These are phyloP conservation scores for Aphanomyces cochlioides DNA, from an alignment of 352 stramenopile genomes.

Conservation along the genomic window DNA sequence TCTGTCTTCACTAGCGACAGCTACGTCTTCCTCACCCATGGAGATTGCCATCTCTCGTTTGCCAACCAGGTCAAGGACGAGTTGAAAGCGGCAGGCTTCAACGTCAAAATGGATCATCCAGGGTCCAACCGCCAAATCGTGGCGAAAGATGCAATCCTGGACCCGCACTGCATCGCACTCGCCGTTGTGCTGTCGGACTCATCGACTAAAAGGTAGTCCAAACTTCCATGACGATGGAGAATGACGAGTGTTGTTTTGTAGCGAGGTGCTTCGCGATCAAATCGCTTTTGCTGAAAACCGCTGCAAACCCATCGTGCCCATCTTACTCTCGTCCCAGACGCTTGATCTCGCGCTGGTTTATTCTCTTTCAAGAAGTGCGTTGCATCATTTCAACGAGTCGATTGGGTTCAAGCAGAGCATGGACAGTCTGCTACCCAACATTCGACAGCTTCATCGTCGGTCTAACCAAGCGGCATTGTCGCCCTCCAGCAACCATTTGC, in stretches of 20 bases:
- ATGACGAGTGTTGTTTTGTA: neutral
- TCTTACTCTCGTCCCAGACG: constrained; percentile 68
- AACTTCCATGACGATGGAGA: too few relatives aligned
- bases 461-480: neutral
- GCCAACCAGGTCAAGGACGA: constrained; percentile 54
- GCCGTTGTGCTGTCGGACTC: constrained; percentile 66
- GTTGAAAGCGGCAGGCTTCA: constrained; percentile 55
- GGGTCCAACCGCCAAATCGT: constrained; percentile 55
- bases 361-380: constrained; percentile 66
- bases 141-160: constrained; percentile 69
- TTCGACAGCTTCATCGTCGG: constrained; percentile 33
- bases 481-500: neutral
- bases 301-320: constrained; percentile 63
- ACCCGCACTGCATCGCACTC: constrained; percentile 48
- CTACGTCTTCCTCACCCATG: constrained; percentile 74
- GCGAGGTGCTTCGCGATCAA: constrained; percentile 67
- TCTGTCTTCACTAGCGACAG: constrained; percentile 13
- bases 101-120: constrained; percentile 52
- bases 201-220: constrained; percentile 44
- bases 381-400: constrained; percentile 78
- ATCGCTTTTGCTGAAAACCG: constrained; percentile 78
- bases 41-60: constrained; percentile 68
- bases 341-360: constrained; percentile 75
- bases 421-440: constrained; percentile 47
- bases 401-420: constrained; percentile 73